These are phyloP conservation scores for Xerocomellus intermedius DNA, from an alignment of 768 basidiomycete species.

Conservation along the genomic window DNA sequence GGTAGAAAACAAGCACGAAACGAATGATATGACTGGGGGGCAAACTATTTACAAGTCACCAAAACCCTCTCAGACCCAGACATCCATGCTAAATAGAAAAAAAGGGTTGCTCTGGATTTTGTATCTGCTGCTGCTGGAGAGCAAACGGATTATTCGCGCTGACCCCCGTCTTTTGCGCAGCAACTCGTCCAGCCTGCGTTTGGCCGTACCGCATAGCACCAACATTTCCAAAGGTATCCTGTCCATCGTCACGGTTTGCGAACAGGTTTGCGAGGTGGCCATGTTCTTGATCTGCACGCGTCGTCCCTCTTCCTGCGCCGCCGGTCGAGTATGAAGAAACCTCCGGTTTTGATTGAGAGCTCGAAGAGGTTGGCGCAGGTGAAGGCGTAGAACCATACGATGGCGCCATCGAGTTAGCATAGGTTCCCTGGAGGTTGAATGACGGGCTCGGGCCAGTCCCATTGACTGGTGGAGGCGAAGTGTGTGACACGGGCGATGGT, in stretches of 20 bases:
- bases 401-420: constrained; percentile 43
- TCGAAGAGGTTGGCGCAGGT: constrained; percentile 41
- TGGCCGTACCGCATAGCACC: constrained; percentile 74
- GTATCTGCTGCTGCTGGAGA: constrained; percentile 46
- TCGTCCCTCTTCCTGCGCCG: constrained; percentile 24
- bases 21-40: constrained; percentile 1
- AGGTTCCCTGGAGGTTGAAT: constrained; percentile 73
- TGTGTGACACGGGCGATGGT: constrained; percentile 32
- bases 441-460: constrained; percentile 39
- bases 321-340: constrained; percentile 16
- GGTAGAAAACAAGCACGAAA: constrained; percentile 16
- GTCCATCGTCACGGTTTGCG: constrained; percentile 86
- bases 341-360: constrained; percentile 37
- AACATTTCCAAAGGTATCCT: constrained; percentile 94
- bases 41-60: constrained; percentile 11
- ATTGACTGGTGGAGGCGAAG: constrained; percentile 35
- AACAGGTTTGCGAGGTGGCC: constrained; percentile 76
- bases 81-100: constrained; percentile 59
- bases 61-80: not conserved
- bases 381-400: constrained; percentile 39
- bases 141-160: constrained; percentile 66
- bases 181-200: constrained; percentile 50
- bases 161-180: constrained; percentile 47
- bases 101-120: constrained; percentile 69
- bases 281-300: constrained; percentile 66